Percentiles rank a stretch among this genome's conserved stretches.
phyloP scores from a whole-genome alignment of 2,329 filamentous ascomycete genomes.

The Hypoxylon sp. region DNA sequence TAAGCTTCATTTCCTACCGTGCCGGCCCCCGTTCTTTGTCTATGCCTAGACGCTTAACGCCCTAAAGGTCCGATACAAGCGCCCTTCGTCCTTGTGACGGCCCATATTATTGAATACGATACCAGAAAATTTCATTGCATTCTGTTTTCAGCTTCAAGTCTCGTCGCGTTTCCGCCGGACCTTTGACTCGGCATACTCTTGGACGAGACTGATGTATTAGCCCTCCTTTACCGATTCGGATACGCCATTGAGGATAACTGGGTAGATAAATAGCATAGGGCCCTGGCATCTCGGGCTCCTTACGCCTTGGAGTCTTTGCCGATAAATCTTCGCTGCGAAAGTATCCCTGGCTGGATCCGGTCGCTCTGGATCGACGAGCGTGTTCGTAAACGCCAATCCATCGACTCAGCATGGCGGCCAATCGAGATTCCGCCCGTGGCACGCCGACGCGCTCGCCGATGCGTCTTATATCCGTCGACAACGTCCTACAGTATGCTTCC shows the following conservation, averaged over 20 bases:
- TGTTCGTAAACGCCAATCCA: background rate
- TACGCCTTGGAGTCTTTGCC: background rate
- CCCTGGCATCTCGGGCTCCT: background rate
- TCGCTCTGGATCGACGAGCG: background rate
- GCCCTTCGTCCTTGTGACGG: background rate
- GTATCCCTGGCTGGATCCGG: background rate
- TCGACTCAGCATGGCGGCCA: conserved; percentile 23
- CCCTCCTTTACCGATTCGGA: background rate
- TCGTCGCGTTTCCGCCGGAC: background rate
- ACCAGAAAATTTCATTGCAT: background rate
- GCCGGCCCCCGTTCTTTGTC: background rate
- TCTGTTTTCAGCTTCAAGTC: background rate
- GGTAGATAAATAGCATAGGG: background rate
- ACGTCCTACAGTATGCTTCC: conserved; percentile 90
- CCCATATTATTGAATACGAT: background rate
- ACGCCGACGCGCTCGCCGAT: conserved; percentile 54
- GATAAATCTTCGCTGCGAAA: background rate
- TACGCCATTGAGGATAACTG: background rate
- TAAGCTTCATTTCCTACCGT: background rate
- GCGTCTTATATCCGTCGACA: conserved; percentile 89
- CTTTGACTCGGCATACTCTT: background rate
- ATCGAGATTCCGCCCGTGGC: conserved; percentile 17
- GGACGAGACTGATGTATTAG: background rate
- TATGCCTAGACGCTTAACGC: background rate
- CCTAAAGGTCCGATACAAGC: background rate